These are phyloP conservation scores for Cordyceps pruinosa DNA, from an alignment of 2,329 filamentous ascomycete species.

Conservation along the genomic window DNA sequence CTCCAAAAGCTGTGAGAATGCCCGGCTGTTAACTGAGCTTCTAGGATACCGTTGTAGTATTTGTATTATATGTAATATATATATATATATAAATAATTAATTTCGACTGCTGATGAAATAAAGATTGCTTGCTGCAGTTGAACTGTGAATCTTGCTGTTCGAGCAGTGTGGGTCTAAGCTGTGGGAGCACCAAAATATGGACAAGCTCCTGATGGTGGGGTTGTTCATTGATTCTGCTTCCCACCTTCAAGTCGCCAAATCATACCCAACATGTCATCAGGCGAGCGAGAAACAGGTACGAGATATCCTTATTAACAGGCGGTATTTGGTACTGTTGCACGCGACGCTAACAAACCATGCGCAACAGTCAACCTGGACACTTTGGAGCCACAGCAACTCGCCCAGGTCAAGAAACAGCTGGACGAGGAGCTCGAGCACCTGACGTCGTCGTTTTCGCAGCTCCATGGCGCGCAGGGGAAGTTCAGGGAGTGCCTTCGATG, in stretches of 20 bases:
- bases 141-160: neutral
- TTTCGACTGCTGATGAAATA: neutral
- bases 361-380: slow-evolving; percentile 57
- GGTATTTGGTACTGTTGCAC: neutral
- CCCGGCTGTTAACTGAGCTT: slow-evolving; percentile 28
- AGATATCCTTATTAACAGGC: neutral
- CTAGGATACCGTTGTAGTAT: neutral
- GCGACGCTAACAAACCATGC: neutral
- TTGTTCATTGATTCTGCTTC: neutral
- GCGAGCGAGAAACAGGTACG: slow-evolving; percentile 10
- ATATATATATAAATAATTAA: neutral
- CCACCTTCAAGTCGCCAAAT: neutral
- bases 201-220: slow-evolving; percentile 9
- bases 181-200: neutral
- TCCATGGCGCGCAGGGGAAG: slow-evolving; percentile 82
- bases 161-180: neutral
- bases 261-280: slow-evolving; percentile 8
- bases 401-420: slow-evolving; percentile 88
- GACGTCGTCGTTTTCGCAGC: slow-evolving; percentile 79
- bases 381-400: slow-evolving; percentile 78
- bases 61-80: neutral
- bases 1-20: slow-evolving; percentile 35
- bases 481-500: slow-evolving; percentile 85
- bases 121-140: neutral
- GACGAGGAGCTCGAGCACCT: slow-evolving; percentile 95